Base-by-base conservation (phyloP, 106 monocot species). In the Narthecium ossifragum region DNA sequence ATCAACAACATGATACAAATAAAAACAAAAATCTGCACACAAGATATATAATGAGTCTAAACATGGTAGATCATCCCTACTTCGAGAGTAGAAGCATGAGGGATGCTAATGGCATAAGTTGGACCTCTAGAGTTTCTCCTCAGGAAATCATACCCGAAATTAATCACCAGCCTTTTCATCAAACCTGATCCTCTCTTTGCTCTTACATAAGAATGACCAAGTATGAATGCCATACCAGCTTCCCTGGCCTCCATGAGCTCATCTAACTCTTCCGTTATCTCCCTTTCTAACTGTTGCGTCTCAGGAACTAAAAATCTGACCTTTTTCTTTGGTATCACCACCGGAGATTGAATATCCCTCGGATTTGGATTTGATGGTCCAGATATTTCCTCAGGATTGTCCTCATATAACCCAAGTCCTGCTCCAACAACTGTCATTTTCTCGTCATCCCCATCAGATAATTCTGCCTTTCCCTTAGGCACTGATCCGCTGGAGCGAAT, bases 31-130 rank as follows among this genome's bases (percentile, higher is more conserved):
- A n/a, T n/a, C n/a, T n/a, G n/a, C n/a, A n/a, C n/a, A n/a, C n/a
- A n/a, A n/a, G n/a, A n/a, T n/a, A n/a, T n/a, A n/a, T n/a, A 43
- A 43, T 34, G 27, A 21, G 34, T 27, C 81, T 74, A 99, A 7
- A 99, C 88, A 81, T 70, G 76, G 74, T 91, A 91, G 24, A 79
- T 60, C 98, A 91, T 99, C 8, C 91, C 98, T 22, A 99, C 98
- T 66, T 91, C 91, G 53, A 99, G 52, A 0, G 98, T 99, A 0
- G 91, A 91, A n/a, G 88, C 91, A 65, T 99, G 81, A 0, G 91
- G 91, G 29, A 88, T 82, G 62, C 49, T 82, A 22, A 91, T 60
- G 2, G 82, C 84, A 59, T 91, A 99, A 0, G 39, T 40, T 0
- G 81, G 91, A 1, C 84, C 84, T 25, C 98, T 63, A 28, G 72